Percentiles rank a stretch among this genome's conserved stretches.
These are phyloP conservation scores for Globisporangium heterothallicum DNA, from an alignment of 352 stramenopile species.

Conservation along the genomic window DNA sequence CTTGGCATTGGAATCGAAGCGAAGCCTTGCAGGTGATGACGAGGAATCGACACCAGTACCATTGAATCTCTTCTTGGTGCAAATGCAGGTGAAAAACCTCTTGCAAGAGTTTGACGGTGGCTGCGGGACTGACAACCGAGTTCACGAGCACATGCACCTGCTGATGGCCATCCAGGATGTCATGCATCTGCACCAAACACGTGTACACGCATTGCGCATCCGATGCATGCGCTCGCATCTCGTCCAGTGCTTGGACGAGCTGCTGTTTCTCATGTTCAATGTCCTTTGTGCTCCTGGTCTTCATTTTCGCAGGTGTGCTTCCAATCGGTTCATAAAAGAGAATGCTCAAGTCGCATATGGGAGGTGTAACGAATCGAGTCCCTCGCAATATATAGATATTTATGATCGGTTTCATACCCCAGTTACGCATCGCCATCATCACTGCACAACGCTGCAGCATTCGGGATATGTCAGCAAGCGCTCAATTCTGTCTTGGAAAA, in stretches of 20 bases:
- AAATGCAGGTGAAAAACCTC: slow-evolving; percentile 17
- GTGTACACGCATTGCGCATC: slow-evolving; percentile 29
- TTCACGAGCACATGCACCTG: slow-evolving; percentile 11
- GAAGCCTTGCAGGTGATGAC: slow-evolving; percentile 13
- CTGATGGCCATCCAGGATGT: slow-evolving; percentile 13
- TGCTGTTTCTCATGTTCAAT: slow-evolving; percentile 4
- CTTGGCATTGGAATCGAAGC: slow-evolving; percentile 37
- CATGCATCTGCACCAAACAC: slow-evolving; percentile 17
- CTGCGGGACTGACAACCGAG: slow-evolving; percentile 13
- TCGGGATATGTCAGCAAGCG: neutral
- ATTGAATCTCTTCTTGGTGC: slow-evolving; percentile 39
- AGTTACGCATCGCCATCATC: neutral
- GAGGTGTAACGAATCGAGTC: neutral
- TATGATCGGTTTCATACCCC: neutral
- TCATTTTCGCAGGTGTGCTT: neutral
- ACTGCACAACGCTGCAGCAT: neutral
- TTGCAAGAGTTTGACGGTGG: slow-evolving; percentile 16
- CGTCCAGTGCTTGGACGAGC: slow-evolving; percentile 15
- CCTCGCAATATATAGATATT: neutral
- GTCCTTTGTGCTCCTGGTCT: neutral
- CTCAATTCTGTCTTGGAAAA: neutral
- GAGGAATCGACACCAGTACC: slow-evolving; percentile 24
- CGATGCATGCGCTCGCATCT: slow-evolving; percentile 10
- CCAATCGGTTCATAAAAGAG: too few species aligned
- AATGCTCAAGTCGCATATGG: too few species aligned